Conservation (phyloP, 305 asterid genomes). For the Euphrasia arctica region DNA sequence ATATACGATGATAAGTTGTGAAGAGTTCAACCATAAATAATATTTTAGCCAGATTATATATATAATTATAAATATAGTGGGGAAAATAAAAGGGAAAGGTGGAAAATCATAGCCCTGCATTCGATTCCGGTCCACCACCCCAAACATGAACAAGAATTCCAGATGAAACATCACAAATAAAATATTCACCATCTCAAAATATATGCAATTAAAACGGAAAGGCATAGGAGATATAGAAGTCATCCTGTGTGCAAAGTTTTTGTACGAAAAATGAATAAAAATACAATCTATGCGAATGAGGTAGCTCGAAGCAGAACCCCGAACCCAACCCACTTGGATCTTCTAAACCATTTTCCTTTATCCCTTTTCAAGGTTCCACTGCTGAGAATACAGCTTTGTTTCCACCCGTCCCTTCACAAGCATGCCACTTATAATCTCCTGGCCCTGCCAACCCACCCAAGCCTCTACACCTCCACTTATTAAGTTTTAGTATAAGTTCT, state of each 20-base stretch:
- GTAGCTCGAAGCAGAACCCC: constrained; percentile 7
- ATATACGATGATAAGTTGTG: too few relatives aligned
- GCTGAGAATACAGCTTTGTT: not conserved
- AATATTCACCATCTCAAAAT: not conserved
- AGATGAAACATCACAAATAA: not conserved
- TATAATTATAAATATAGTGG: too few relatives aligned
- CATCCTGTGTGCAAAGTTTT: not conserved
- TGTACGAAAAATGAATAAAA: too few relatives aligned
- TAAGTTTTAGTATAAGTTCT: too few relatives aligned
- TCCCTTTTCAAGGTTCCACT: not conserved
- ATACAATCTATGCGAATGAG: not conserved
- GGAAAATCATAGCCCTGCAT: not conserved
- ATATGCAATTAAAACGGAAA: not conserved
- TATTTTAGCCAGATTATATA: too few relatives aligned
- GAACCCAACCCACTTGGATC: not conserved
- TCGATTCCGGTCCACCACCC: not conserved
- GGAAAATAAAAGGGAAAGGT: too few relatives aligned
- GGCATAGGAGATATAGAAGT: not conserved
- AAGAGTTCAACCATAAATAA: too few relatives aligned
- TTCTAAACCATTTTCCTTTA: not conserved
- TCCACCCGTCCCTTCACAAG: not conserved
- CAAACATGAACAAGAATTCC: not conserved
- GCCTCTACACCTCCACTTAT: not conserved
- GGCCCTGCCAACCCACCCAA: not conserved
- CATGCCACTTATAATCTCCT: not conserved